Evolutionary conservation across 306 rosid genomes (phyloP).

Genomic region (Dalbergia oliveri): DNA sequence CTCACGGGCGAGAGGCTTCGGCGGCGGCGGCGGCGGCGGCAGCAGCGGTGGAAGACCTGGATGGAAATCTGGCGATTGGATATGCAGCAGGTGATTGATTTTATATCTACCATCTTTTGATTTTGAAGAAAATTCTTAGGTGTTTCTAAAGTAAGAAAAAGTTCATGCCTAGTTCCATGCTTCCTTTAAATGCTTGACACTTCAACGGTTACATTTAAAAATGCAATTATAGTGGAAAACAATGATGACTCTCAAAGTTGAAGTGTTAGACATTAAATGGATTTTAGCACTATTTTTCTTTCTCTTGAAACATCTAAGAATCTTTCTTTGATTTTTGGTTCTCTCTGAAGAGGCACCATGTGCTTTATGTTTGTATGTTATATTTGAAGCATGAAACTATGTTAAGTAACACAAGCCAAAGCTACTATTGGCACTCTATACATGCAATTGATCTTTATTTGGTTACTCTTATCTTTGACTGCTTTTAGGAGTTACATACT

Average conservation of each 20-base stretch:
- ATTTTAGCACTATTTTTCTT: too few species aligned
- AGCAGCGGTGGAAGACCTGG: slow-evolving; percentile 65
- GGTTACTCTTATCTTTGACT: slow-evolving; percentile 55
- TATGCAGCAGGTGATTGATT: slow-evolving; percentile 76
- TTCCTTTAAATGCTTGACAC: too few species aligned
- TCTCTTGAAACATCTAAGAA: too few species aligned
- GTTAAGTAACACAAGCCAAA: slow-evolving; percentile 36
- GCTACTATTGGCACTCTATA: slow-evolving; percentile 25
- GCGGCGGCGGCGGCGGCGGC: slow-evolving; percentile 39
- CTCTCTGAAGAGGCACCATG: slow-evolving; percentile 25
- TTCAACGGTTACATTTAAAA: too few species aligned
- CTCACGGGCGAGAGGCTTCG: slow-evolving; percentile 62
- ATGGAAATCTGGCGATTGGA: slow-evolving; percentile 99
- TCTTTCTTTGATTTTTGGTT: slow-evolving; percentile 21
- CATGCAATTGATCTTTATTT: slow-evolving; percentile 41
- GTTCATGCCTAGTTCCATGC: too few species aligned
- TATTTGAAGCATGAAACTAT: slow-evolving; percentile 35
- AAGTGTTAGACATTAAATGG: too few species aligned
- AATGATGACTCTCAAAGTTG: too few species aligned
- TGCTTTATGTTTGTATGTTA: slow-evolving; percentile 36
- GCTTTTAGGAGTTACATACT: slow-evolving; percentile 48
- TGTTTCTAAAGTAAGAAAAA: too few species aligned
- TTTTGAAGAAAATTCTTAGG: not conserved
- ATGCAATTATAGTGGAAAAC: too few species aligned
- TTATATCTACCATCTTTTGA: slow-evolving; percentile 18